Evolutionary conservation across 805 yeast genomes (phyloP).

Genomic region (Saturnispora halmiae): DNA sequence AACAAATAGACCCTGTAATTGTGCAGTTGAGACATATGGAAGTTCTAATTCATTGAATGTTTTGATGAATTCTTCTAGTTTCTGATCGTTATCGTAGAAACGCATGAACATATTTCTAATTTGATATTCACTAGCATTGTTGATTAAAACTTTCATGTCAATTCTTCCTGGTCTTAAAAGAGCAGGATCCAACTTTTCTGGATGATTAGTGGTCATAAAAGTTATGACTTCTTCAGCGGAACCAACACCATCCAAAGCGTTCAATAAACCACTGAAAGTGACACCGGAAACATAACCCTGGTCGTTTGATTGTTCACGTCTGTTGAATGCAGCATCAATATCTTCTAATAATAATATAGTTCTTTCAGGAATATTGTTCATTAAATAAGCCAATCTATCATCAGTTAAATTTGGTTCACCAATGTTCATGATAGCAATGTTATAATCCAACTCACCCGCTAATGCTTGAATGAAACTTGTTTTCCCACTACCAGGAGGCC

Average conservation of each 20-base stretch:
- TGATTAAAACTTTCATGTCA: slow-evolving; percentile 72
- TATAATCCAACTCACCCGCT: slow-evolving; percentile 93
- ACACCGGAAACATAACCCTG: slow-evolving; percentile 80
- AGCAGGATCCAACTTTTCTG: slow-evolving; percentile 89
- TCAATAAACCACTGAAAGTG: slow-evolving; percentile 87
- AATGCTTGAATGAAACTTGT: slow-evolving; percentile 93
- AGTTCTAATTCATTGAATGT: slow-evolving; percentile 39
- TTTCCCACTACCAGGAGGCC: slow-evolving; percentile 98
- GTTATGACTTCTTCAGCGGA: slow-evolving; percentile 95
- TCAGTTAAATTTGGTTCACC: slow-evolving; percentile 90
- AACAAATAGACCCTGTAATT: slow-evolving; percentile 89
- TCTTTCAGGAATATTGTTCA: slow-evolving; percentile 93
- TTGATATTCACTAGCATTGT: slow-evolving; percentile 81
- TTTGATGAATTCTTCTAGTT: slow-evolving; percentile 43
- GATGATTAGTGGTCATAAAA: slow-evolving; percentile 98
- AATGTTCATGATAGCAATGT: slow-evolving; percentile 84
- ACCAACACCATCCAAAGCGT: slow-evolving; percentile 95
- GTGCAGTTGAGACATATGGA: slow-evolving; percentile 76
- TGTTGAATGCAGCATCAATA: slow-evolving; percentile 90
- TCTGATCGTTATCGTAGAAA: slow-evolving; percentile 62
- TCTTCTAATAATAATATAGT: slow-evolving; percentile 82
- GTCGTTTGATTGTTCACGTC: slow-evolving; percentile 67
- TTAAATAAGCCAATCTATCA: slow-evolving; percentile 85
- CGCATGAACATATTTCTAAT: slow-evolving; percentile 76
- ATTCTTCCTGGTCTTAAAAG: slow-evolving; percentile 90